Evolutionary conservation across 768 basidiomycete species (phyloP).

Genomic region (Rhodotorula babjevae): DNA sequence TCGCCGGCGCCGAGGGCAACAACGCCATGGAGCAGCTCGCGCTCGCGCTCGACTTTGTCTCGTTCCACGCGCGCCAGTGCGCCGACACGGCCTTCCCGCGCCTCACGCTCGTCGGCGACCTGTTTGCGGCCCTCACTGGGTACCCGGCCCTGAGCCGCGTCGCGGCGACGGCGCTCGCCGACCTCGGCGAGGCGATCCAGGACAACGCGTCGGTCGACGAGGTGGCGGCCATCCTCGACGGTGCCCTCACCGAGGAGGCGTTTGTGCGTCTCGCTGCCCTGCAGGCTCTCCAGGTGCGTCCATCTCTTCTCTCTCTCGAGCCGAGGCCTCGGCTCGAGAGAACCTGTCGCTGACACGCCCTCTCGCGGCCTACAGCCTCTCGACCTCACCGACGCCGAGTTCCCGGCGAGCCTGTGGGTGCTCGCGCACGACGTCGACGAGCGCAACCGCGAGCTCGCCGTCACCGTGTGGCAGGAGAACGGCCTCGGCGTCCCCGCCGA

Average conservation of each 20-base stretch:
- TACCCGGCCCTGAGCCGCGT: constrained; percentile 80
- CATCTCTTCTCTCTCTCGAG: not conserved
- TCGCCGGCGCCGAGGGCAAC: constrained; percentile 62
- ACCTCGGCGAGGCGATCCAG: constrained; percentile 71
- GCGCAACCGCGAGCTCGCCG: constrained; percentile 76
- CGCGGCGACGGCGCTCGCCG: constrained; percentile 71
- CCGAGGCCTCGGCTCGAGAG: no score
- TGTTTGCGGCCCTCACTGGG: constrained; percentile 66
- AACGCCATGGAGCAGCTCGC: constrained; percentile 69
- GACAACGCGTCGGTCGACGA: constrained; percentile 62
- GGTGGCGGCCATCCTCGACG: constrained; percentile 60
- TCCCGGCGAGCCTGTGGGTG: constrained; percentile 82
- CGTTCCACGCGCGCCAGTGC: constrained; percentile 54
- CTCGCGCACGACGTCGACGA: constrained; percentile 83
- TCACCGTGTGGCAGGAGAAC: constrained; percentile 89
- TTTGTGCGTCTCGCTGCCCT: constrained; percentile 82
- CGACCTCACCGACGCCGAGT: constrained; percentile 89
- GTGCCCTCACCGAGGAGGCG: constrained; percentile 76
- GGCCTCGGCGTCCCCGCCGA: constrained; percentile 76
- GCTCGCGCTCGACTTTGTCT: constrained; percentile 63
- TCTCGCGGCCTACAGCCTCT: constrained; percentile 59
- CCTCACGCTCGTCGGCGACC: constrained; percentile 59
- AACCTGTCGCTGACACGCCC: no score
- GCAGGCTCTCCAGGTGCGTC: constrained; percentile 75
- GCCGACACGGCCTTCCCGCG: constrained; percentile 69